Conservation (phyloP, 2,329 filamentous ascomycete species). For the Fusarium torulosum region DNA sequence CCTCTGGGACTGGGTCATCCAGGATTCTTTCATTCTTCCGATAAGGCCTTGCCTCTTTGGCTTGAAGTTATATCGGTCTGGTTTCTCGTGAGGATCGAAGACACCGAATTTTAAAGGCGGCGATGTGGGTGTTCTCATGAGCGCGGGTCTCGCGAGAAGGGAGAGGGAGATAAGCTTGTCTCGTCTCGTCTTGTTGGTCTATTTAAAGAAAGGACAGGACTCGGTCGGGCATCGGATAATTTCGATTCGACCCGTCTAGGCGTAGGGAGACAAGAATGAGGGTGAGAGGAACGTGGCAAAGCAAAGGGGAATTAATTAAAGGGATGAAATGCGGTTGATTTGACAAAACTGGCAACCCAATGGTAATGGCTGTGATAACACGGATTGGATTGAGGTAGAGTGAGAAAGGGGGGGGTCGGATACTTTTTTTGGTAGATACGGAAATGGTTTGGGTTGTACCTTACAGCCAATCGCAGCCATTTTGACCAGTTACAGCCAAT, state of each 20-base stretch:
- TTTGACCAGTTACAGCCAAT: conserved; percentile 33
- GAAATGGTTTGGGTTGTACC: conserved; percentile 36
- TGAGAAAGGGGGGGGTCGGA: conserved; percentile 34
- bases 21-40: conserved; percentile 68
- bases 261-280: conserved; percentile 23
- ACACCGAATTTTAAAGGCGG: conserved; percentile 70
- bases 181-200: conserved; percentile 7
- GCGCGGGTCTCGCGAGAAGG: conserved; percentile 43
- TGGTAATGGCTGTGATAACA: conserved; percentile 5
- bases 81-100: conserved; percentile 75
- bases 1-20: conserved; percentile 74
- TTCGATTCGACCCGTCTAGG: conserved; percentile 11
- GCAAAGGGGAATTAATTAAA: conserved; percentile 29
- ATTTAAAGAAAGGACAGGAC: conserved; percentile 44
- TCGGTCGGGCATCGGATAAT: conserved; percentile 46
- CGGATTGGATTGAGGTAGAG: background rate
- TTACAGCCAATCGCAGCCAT: conserved; percentile 15
- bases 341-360: conserved; percentile 26
- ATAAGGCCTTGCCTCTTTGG: conserved; percentile 62
- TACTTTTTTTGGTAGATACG: conserved; percentile 33
- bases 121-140: conserved; percentile 75
- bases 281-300: conserved; percentile 35
- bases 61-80: conserved; percentile 67
- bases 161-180: conserved; percentile 27
- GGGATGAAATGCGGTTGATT: conserved; percentile 22